These are phyloP conservation scores for Cucurbita argyrosperma DNA, from an alignment of 306 rosid species.

Conservation along the genomic window DNA sequence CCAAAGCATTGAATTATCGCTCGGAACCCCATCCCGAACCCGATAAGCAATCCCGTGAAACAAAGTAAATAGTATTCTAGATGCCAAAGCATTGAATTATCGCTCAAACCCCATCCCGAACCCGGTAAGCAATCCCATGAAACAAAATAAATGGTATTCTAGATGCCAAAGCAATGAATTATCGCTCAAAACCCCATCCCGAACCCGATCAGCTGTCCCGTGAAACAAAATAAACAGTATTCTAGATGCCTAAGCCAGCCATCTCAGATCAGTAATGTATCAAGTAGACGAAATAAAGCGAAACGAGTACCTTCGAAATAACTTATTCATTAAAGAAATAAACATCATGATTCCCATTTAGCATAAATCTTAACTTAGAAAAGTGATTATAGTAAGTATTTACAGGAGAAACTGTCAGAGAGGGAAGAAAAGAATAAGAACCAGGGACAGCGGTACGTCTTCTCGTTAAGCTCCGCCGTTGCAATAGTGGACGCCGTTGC, in stretches of 20 bases:
- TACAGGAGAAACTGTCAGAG: constrained; percentile 59
- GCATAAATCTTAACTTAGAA: constrained; percentile 52
- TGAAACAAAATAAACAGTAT: not conserved
- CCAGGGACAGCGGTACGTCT: constrained; percentile 9
- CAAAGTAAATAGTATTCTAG: not conserved
- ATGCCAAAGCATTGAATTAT: not conserved
- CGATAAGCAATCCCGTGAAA: not conserved
- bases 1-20: not conserved
- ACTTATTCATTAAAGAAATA: constrained; percentile 2
- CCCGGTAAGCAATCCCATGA: not conserved
- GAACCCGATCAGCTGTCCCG: not conserved
- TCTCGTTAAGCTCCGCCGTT: constrained; percentile 52
- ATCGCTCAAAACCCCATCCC: not conserved
- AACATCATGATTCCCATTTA: constrained; percentile 20
- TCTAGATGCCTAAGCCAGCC: not conserved
- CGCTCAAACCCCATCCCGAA: not conserved
- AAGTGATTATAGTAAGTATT: constrained; percentile 37
- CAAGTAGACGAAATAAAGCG: not conserved
- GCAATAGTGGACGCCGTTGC: constrained; percentile 77
- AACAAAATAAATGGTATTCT: not conserved
- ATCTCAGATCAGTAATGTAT: not conserved
- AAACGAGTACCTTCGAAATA: not conserved
- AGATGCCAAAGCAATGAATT: not conserved
- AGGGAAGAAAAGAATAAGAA: constrained; percentile 24
- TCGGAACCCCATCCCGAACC: not conserved